These are phyloP conservation scores for Baeospora myosura DNA, from an alignment of 1,284 basidiomycete species.

Conservation along the genomic window DNA sequence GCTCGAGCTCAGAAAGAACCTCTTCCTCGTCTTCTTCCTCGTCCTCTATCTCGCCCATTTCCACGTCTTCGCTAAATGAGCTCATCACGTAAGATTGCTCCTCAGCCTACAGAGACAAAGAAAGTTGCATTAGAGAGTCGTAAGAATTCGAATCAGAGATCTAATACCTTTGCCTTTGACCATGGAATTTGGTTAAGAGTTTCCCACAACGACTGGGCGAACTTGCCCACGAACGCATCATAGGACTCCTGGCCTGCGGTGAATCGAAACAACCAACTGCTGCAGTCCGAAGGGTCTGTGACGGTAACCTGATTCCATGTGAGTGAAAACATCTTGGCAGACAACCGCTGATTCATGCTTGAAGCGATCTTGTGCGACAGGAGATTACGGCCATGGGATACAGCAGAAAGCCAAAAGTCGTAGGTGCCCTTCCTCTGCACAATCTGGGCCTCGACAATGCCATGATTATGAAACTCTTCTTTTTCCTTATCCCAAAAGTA, in stretches of 20 bases:
- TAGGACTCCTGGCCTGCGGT: conserved; percentile 51
- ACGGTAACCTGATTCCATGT: conserved; percentile 78
- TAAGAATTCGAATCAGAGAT: no score
- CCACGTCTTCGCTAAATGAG: conserved; percentile 66
- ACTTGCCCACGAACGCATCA: conserved; percentile 56
- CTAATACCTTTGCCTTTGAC: conserved; percentile 80
- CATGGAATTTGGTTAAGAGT: conserved; percentile 70
- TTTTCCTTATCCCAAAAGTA: conserved; percentile 69
- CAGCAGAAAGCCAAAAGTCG: conserved; percentile 59
- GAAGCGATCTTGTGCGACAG: conserved; percentile 56
- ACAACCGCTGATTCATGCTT: conserved; percentile 75
- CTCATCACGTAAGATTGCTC: conserved; percentile 74
- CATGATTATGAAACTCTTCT: conserved; percentile 70
- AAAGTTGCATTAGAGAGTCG: conserved; percentile 3
- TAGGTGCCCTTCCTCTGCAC: conserved; percentile 42
- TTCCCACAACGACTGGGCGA: conserved; percentile 79
- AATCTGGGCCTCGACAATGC: conserved; percentile 65
- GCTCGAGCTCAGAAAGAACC: conserved; percentile 56
- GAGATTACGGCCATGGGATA: conserved; percentile 40
- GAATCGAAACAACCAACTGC: conserved; percentile 87
- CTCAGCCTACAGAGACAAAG: conserved; percentile 33
- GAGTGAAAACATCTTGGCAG: conserved; percentile 57
- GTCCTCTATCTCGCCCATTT: conserved; percentile 73
- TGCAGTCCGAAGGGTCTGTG: conserved; percentile 64
- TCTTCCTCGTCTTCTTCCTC: conserved; percentile 74